Percentiles rank a stretch among this genome's conserved stretches.
Conservation (phyloP, 164 flowering plant genomes). For the Chloranthus sessilifolius region DNA sequence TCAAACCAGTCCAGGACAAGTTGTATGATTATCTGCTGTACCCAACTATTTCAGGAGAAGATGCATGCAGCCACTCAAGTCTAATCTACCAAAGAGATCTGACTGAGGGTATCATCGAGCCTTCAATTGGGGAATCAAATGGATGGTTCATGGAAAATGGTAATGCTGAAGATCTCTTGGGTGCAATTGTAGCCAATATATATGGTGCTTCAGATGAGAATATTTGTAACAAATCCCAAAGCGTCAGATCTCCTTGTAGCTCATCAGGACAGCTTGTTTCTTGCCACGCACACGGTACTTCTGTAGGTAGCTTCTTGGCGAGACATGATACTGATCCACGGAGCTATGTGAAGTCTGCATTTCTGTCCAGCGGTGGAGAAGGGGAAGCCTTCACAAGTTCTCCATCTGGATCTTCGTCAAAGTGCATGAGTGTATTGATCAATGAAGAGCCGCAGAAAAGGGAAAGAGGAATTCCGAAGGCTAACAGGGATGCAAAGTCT, state of each 20-base stretch:
- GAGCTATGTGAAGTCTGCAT: slow-evolving; percentile 20
- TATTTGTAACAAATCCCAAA: slow-evolving; percentile 17
- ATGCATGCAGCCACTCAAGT: slow-evolving; percentile 18
- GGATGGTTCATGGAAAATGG: slow-evolving; percentile 15
- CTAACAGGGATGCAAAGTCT: slow-evolving; percentile 29
- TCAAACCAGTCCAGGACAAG: slow-evolving; percentile 27
- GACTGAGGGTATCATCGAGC: slow-evolving; percentile 11
- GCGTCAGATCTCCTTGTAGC: slow-evolving; percentile 17
- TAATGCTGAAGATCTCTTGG: slow-evolving; percentile 38
- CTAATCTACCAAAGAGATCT: slow-evolving; percentile 13
- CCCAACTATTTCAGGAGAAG: slow-evolving; percentile 12
- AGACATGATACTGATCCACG: slow-evolving; percentile 18
- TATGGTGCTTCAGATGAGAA: slow-evolving; percentile 21
- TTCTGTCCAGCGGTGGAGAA: slow-evolving; percentile 9
- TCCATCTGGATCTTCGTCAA: slow-evolving; percentile 31
- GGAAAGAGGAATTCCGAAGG: slow-evolving; percentile 9
- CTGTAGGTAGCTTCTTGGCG: slow-evolving; percentile 11
- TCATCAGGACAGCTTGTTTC: slow-evolving; percentile 19
- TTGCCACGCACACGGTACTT: slow-evolving; percentile 14
- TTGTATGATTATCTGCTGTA: slow-evolving; percentile 11
- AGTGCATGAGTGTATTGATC: slow-evolving; percentile 26
- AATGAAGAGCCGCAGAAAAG: slow-evolving; percentile 29
- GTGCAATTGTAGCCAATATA: slow-evolving; percentile 35
- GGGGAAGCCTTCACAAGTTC: slow-evolving; percentile 13
- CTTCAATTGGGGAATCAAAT: slow-evolving; percentile 17